A percentile compares a stretch with the other conserved stretches of the same genome.
Evolutionary conservation across 179 eudicot species (phyloP).

Genomic region (Gypsophila paniculata): DNA sequence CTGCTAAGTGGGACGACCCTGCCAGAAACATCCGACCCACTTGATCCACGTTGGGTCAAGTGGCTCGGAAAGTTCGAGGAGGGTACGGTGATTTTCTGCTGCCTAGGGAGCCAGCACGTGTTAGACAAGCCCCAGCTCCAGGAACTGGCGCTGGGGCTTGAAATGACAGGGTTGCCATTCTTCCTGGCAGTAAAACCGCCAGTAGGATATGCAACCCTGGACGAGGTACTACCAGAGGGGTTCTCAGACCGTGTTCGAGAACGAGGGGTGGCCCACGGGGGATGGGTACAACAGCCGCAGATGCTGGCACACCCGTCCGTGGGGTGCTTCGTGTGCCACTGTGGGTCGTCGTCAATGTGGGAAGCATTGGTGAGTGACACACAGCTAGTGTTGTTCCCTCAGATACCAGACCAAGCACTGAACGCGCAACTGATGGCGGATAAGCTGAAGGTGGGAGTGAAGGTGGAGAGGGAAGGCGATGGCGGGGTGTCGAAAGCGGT

Average conservation of each 20-base stretch:
- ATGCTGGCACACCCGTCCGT: slow-evolving; percentile 46
- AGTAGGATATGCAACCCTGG: slow-evolving; percentile 32
- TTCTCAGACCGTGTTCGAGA: slow-evolving; percentile 38
- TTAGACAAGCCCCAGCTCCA: slow-evolving; percentile 17
- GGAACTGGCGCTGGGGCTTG: slow-evolving; percentile 14
- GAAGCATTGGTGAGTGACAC: slow-evolving; percentile 44
- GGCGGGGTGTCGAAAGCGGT: slow-evolving; percentile 48
- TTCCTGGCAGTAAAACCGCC: slow-evolving; percentile 49
- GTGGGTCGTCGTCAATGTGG: slow-evolving; percentile 75
- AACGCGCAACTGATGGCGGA: slow-evolving; percentile 38
- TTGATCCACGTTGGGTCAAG: slow-evolving; percentile 15
- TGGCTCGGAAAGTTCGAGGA: slow-evolving; percentile 11
- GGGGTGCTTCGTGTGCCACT: slow-evolving; percentile 63
- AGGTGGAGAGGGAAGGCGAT: slow-evolving; percentile 40
- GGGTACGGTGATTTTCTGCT: slow-evolving; percentile 8
- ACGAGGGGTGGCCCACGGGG: slow-evolving; percentile 43
- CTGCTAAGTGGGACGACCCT: slow-evolving; percentile 11
- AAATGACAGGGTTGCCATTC: slow-evolving; percentile 43
- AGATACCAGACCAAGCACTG: slow-evolving; percentile 24
- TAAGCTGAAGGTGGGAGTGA: slow-evolving; percentile 54
- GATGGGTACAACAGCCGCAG: slow-evolving; percentile 51
- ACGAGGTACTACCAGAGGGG: slow-evolving; percentile 50
- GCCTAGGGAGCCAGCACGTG: slow-evolving; percentile 16
- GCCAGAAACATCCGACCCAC: slow-evolving; percentile 1
- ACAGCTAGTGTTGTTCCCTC: slow-evolving; percentile 53